Percentiles rank a stretch among this genome's conserved stretches.
These are phyloP conservation scores for Flaveria sonorensis DNA, from an alignment of 129 eudicot species.

Conservation along the genomic window DNA sequence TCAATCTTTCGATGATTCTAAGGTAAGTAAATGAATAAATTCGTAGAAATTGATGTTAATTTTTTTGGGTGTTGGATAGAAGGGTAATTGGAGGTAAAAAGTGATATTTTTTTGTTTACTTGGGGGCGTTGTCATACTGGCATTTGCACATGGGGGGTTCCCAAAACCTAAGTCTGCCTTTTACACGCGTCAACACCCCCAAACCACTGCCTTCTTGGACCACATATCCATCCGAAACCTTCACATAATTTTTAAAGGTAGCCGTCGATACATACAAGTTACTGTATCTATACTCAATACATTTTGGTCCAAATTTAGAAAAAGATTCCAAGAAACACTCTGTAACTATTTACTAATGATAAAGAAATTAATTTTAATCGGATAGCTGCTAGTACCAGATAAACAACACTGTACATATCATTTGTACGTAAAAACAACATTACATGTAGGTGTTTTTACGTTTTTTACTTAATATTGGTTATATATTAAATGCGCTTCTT, in stretches of 20 bases:
- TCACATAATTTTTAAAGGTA: not conserved
- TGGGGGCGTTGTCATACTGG: slow-evolving; percentile 7
- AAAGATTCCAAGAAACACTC: not conserved
- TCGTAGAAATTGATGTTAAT: not conserved
- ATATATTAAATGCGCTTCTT: not conserved
- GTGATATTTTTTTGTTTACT: slow-evolving; percentile 17
- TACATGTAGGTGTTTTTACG: too few relatives aligned
- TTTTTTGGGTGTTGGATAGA: not conserved
- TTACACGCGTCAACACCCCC: slow-evolving; percentile 49
- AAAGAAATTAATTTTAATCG: too few relatives aligned
- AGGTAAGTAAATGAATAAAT: not conserved
- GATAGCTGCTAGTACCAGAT: too few relatives aligned
- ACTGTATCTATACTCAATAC: slow-evolving; percentile 21
- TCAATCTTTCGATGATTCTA: not conserved
- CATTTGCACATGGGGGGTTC: slow-evolving; percentile 53
- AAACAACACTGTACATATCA: too few relatives aligned
- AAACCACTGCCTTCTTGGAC: slow-evolving; percentile 38
- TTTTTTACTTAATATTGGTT: not conserved
- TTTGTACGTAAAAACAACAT: too few relatives aligned
- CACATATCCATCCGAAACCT: slow-evolving; percentile 42
- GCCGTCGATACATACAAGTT: slow-evolving; percentile 39
- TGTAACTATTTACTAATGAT: too few relatives aligned
- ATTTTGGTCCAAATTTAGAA: slow-evolving; percentile 7
- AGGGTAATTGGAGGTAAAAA: slow-evolving; percentile 22
- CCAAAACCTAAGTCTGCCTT: slow-evolving; percentile 19